A percentile compares a stretch with the other conserved stretches of the same genome.
Evolutionary conservation across 73 alveolate genomes (phyloP).

Genomic region (Uronychia binucleata): DNA sequence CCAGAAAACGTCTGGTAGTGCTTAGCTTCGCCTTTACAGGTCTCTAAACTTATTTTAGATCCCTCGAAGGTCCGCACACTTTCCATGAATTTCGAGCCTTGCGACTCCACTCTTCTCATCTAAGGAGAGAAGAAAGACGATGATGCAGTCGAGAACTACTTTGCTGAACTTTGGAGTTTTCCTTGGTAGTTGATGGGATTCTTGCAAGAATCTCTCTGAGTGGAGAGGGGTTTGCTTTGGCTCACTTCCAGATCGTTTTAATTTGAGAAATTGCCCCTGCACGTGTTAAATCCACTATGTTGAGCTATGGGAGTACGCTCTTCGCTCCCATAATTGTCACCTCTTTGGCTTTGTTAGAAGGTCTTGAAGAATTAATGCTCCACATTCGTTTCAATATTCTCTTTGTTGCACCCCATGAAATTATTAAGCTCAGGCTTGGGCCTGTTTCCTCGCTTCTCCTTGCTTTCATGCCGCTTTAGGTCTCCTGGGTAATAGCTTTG

Average conservation of each 20-base stretch:
- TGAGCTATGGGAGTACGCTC: not conserved
- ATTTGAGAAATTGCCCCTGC: not conserved
- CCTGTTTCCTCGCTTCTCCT: not conserved
- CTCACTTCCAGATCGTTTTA: not conserved
- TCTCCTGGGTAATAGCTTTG: not conserved
- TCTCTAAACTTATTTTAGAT: not conserved
- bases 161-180: no score
- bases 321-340: not conserved
- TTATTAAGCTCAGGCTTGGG: not conserved
- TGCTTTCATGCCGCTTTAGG: not conserved
- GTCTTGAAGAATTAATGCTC: no score
- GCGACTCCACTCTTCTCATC: no score
- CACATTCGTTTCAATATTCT: no score
- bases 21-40: not conserved
- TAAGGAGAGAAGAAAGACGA: no score
- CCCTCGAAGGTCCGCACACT: not conserved
- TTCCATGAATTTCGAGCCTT: not conserved
- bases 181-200: no score
- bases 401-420: not conserved
- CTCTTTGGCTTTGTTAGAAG: not conserved
- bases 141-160: no score
- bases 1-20: no score
- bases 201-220: no score
- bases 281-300: not conserved
- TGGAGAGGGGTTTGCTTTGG: not conserved